Percentiles rank a stretch among this genome's conserved stretches.
These are phyloP conservation scores for Leccinum rimulosum DNA, from an alignment of 768 basidiomycete species.

Conservation along the genomic window DNA sequence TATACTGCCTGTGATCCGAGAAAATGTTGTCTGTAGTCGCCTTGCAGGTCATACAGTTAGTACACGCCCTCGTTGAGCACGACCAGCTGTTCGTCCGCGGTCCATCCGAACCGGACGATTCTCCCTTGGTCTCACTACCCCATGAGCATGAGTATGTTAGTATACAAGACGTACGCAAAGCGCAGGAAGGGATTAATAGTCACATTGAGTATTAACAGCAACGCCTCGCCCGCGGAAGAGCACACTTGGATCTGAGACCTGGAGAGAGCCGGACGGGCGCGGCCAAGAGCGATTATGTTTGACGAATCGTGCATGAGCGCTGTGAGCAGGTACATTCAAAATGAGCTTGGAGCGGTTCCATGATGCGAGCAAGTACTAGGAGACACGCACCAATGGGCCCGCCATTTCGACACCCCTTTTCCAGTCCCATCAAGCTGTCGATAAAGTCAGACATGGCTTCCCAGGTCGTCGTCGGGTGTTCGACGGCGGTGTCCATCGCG, in stretches of 20 bases:
- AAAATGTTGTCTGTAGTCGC: constrained; percentile 82
- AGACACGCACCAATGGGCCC: constrained; percentile 76
- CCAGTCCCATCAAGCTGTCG: too few relatives aligned
- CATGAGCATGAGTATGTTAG: constrained; percentile 12
- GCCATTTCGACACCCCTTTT: constrained; percentile 81
- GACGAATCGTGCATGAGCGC: constrained; percentile 85
- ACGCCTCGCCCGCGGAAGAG: too few relatives aligned
- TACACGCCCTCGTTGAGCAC: constrained; percentile 90
- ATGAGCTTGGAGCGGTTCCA: constrained; percentile 4
- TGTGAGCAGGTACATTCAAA: constrained; percentile 28
- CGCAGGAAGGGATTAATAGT: too few relatives aligned
- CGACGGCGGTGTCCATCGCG: constrained; percentile 40
- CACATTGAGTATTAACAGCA: too few relatives aligned
- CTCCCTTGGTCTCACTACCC: constrained; percentile 86
- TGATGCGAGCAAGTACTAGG: too few relatives aligned
- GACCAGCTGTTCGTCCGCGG: constrained; percentile 71
- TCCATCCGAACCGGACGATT: constrained; percentile 83
- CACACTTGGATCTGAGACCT: constrained; percentile 87
- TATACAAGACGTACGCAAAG: neutral
- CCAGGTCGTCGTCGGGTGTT: constrained; percentile 84
- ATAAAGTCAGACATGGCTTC: constrained; percentile 88
- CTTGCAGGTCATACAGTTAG: constrained; percentile 83
- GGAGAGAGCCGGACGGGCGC: constrained; percentile 50
- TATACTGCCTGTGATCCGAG: constrained; percentile 81
- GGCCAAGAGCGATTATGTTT: constrained; percentile 73